Conservation (phyloP, 805 yeast species). For the Saturnispora galanensis region DNA sequence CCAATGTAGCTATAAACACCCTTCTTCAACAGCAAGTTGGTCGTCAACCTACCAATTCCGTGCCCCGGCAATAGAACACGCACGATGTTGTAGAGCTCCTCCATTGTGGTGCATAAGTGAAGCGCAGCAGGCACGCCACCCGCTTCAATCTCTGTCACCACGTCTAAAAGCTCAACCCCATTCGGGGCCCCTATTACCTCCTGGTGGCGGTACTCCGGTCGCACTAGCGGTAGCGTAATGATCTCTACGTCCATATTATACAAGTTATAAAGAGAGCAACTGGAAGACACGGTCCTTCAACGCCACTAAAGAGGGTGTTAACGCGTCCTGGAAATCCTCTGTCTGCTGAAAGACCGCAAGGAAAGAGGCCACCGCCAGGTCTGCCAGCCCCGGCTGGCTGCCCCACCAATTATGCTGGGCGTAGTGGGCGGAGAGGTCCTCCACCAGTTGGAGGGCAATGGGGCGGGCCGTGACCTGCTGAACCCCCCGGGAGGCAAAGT, state of each 20-base stretch:
- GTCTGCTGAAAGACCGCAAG: too few relatives aligned
- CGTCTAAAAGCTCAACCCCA: not conserved
- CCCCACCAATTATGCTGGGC: slow-evolving; percentile 1
- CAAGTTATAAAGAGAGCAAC: not conserved
- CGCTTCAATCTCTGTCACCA: not conserved
- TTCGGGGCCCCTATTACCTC: not conserved
- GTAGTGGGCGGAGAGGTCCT: slow-evolving; percentile 1
- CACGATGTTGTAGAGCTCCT: not conserved
- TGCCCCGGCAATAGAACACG: not conserved
- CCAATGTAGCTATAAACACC: slow-evolving; percentile 2
- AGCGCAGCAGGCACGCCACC: not conserved
- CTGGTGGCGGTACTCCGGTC: not conserved
- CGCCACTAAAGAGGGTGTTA: not conserved
- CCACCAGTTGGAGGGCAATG: not conserved
- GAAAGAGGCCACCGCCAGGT: slow-evolving; percentile 1
- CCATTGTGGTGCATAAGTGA: not conserved
- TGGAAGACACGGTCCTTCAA: slow-evolving; percentile 7
- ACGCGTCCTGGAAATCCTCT: slow-evolving; percentile 1
- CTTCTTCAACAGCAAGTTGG: slow-evolving; percentile 1
- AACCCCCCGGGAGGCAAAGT: not conserved
- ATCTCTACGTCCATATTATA: not conserved
- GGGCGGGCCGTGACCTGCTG: too few relatives aligned
- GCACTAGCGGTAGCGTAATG: slow-evolving; percentile 1
- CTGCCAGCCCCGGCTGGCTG: not conserved
- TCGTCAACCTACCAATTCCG: slow-evolving; percentile 3